Evolutionary conservation across 148 eudicot genomes (phyloP), one percentile per base, ranked within the genome.

Genomic region (Rhododendron molle): DNA sequence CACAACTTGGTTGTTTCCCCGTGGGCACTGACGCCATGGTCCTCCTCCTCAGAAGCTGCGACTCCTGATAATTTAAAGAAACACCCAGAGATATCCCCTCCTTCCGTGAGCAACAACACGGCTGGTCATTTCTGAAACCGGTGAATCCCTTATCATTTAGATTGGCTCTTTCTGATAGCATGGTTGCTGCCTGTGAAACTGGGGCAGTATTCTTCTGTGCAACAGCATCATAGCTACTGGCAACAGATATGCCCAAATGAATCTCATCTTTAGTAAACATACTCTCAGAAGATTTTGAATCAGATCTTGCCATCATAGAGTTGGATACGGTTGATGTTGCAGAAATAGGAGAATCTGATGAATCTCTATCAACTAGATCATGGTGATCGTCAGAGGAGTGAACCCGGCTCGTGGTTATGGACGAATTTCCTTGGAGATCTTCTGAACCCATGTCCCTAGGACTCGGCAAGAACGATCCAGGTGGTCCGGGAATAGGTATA

Each of bases 281-380:
- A 26, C 40, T 87, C 28, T 87, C 89, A 1, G 86, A 67, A 71
- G 80, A 81, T 81, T 81, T 87, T 69, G 86, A 85, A 74, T 78
- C 78, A 23, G 89, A 82, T 83, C 89, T 89, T 54, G 85, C 87
- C 77, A 86, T 76, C 62, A 74, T 56, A 12, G 92, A 86, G 90
- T 89, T 92, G 40, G 96, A 92, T 44, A 92, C 67, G 32, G 92
- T 72, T 76, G 98, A 93, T 30, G 86, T 80, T 46, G 94, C 89
- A 85, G 96, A 93, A 72, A 85, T 82, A 30, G 90, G 93, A 83
- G 94, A 89, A 87, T 89, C 92, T 20, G 92, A 89, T 62, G 88
- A 84, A 85, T 92, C 90, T 86, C 83, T 88, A 84, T 88, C 89
- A 85, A 49, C 90, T 32, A 86, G 62, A 85, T 92, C 89, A 78